Evolutionary conservation across 352 stramenopile species (phyloP).

Genomic region (Phytophthora sansomeana): DNA sequence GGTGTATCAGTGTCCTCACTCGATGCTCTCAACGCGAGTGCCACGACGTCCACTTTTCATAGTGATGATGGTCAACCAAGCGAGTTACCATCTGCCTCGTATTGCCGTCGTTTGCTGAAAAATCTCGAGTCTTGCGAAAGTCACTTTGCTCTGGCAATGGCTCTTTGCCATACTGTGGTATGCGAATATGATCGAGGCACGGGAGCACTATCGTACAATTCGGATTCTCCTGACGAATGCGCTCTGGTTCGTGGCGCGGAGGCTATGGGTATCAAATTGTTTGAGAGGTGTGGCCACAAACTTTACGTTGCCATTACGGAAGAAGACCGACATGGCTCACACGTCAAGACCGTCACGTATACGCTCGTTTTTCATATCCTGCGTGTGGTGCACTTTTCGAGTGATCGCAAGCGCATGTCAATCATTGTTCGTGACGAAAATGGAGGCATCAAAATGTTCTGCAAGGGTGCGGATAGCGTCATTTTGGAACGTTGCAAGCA

Average conservation of each 20-base stretch:
- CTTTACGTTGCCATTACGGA: constrained; percentile 73
- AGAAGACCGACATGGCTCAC: constrained; percentile 59
- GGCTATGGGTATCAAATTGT: constrained; percentile 82
- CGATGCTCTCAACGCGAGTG: constrained; percentile 19
- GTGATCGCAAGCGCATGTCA: constrained; percentile 86
- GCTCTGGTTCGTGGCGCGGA: constrained; percentile 88
- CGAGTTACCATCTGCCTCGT: constrained; percentile 34
- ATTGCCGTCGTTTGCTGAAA: constrained; percentile 56
- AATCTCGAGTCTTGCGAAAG: constrained; percentile 66
- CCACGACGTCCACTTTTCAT: constrained; percentile 19
- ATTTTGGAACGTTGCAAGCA: constrained; percentile 75
- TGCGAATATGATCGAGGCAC: constrained; percentile 57
- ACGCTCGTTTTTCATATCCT: constrained; percentile 76
- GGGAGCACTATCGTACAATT: constrained; percentile 81
- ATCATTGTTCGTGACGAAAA: constrained; percentile 74
- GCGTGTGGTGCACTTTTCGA: constrained; percentile 77
- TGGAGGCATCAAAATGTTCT: constrained; percentile 67
- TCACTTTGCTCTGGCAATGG: constrained; percentile 76
- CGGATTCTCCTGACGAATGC: constrained; percentile 93
- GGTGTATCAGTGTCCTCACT: constrained; percentile 49
- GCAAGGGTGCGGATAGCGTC: constrained; percentile 85
- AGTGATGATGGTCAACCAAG: constrained; percentile 18
- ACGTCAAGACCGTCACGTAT: constrained; percentile 74
- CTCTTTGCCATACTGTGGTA: constrained; percentile 89
- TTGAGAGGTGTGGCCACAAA: constrained; percentile 59